Percentiles rank a stretch among this genome's conserved stretches.
These are phyloP conservation scores for Ambrosia hybrid DNA, from an alignment of 140 eudicot genomes.

Conservation along the genomic window DNA sequence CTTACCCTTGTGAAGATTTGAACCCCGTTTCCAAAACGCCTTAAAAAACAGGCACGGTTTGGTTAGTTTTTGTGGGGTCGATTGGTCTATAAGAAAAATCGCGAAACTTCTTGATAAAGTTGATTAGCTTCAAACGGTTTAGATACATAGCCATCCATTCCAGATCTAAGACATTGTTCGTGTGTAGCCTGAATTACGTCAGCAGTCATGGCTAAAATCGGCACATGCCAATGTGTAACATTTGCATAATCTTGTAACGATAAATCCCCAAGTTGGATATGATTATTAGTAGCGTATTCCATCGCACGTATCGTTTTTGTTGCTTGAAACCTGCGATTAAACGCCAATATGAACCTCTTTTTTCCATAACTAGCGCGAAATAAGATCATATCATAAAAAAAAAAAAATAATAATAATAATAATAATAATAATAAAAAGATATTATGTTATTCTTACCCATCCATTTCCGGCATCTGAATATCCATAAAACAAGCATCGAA, in stretches of 20 bases:
- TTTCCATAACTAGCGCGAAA: too few species aligned
- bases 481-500: constrained; percentile 99
- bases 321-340: constrained; percentile 79
- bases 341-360: too few species aligned
- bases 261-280: constrained; percentile 43
- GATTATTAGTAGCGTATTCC: constrained; percentile 44
- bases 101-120: constrained; percentile 90
- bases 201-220: constrained; percentile 97
- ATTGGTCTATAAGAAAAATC: constrained; percentile 45
- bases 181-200: constrained; percentile 96
- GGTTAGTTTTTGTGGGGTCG: constrained; percentile 32
- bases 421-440: too few species aligned
- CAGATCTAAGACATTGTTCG: constrained; percentile 66
- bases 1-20: not conserved
- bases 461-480: constrained; percentile 99
- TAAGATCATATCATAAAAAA: too few species aligned
- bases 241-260: constrained; percentile 36
- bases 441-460: constrained; percentile 62
- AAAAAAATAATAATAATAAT: too few species aligned
- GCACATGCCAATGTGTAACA: constrained; percentile 66
- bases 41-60: constrained; percentile 32
- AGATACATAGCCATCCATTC: constrained; percentile 98
- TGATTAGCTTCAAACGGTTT: constrained; percentile 97
- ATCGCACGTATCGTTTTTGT: constrained; percentile 59
- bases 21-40: constrained; percentile 34